These are phyloP conservation scores for Bathelium albidoporum DNA, from an alignment of 495 filamentous ascomycete species.

Conservation along the genomic window DNA sequence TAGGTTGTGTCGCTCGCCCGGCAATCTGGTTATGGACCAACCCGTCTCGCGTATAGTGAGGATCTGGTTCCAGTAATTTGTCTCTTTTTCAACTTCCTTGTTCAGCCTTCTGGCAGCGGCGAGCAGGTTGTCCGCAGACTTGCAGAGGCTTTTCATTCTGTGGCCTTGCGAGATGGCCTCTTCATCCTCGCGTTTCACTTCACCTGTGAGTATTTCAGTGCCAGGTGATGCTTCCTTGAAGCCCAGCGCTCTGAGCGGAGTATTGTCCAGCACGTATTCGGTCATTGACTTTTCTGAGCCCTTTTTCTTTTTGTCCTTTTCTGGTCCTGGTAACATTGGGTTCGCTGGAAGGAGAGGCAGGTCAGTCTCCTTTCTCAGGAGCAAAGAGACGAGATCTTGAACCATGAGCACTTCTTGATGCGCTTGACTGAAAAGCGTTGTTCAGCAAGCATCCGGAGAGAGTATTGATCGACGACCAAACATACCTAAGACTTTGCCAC, in stretches of 20 bases:
- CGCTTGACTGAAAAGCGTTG: constrained; percentile 29
- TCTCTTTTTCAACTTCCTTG: constrained; percentile 64
- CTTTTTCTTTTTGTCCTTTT: neutral
- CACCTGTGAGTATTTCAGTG: neutral
- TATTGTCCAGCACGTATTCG: neutral
- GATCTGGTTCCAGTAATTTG: constrained; percentile 80
- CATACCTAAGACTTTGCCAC: constrained; percentile 1
- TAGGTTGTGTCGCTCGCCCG: constrained; percentile 58
- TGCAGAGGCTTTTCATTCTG: constrained; percentile 61
- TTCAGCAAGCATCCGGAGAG: too few species aligned
- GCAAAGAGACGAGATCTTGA: constrained; percentile 75
- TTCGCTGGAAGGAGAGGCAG: constrained; percentile 53
- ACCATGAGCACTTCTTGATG: constrained; percentile 55
- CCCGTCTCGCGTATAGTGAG: constrained; percentile 68
- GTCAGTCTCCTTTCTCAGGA: constrained; percentile 74
- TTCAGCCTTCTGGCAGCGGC: constrained; percentile 61
- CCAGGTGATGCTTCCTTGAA: neutral
- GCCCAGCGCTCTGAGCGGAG: neutral
- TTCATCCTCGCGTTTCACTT: neutral
- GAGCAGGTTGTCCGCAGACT: constrained; percentile 64
- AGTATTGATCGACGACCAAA: neutral
- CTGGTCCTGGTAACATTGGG: neutral
- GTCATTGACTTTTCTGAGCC: constrained; percentile 1
- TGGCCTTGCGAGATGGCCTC: neutral
- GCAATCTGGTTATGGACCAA: constrained; percentile 70